Conservation (phyloP, 2,329 filamentous ascomycete genomes). For the Cladosporium sp. region DNA sequence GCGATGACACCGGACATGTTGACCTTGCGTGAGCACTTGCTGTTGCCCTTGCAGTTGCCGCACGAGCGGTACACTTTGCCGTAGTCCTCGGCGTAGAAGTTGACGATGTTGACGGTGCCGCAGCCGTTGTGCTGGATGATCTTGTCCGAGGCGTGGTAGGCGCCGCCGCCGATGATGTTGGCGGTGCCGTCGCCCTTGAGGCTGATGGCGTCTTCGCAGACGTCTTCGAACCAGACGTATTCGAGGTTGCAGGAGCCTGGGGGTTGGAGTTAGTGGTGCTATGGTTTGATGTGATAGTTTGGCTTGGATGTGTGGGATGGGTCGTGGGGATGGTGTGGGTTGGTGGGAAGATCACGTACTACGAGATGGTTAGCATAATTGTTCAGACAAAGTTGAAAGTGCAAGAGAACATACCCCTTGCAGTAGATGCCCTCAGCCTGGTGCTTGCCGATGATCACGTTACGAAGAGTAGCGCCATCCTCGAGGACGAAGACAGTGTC, state of each 20-base stretch:
- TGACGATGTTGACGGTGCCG: conserved; percentile 14
- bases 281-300: neutral
- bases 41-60: conserved; percentile 15
- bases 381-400: neutral
- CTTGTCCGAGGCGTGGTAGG: conserved; percentile 17
- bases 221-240: conserved; percentile 47
- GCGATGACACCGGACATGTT: conserved; percentile 11
- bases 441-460: conserved; percentile 56
- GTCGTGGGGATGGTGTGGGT: neutral
- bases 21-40: conserved; percentile 14
- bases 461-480: conserved; percentile 53
- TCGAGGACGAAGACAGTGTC: conserved; percentile 56
- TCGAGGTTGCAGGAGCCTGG: conserved; percentile 6
- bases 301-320: neutral
- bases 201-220: conserved; percentile 36
- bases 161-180: conserved; percentile 38
- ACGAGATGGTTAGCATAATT: neutral
- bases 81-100: conserved; percentile 18
- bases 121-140: conserved; percentile 26
- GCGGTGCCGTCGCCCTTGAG: conserved; percentile 30
- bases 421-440: conserved; percentile 56
- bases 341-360: neutral
- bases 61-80: conserved; percentile 13
- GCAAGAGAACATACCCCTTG: conserved; percentile 44
- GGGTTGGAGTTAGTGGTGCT: neutral